Conservation (phyloP, 768 basidiomycete genomes). For the Amanita thiersii region DNA sequence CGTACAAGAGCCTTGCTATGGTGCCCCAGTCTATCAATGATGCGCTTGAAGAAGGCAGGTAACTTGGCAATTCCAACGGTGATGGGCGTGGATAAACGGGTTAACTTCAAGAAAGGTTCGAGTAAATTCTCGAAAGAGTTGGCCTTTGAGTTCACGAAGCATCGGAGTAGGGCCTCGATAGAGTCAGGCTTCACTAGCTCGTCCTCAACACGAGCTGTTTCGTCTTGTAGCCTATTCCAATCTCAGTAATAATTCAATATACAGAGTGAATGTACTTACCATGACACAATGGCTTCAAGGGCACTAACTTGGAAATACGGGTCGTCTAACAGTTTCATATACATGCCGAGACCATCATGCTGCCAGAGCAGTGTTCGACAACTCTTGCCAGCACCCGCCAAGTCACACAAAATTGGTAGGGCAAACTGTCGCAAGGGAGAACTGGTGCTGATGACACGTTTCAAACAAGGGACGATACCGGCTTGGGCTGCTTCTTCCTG, state of each 20-base stretch:
- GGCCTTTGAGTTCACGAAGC: constrained; percentile 81
- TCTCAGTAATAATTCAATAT: neutral
- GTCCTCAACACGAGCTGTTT: constrained; percentile 90
- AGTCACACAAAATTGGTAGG: constrained; percentile 91
- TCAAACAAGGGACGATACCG: constrained; percentile 88
- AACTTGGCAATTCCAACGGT: constrained; percentile 72
- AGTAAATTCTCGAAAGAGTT: constrained; percentile 90
- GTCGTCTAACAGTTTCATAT: constrained; percentile 70
- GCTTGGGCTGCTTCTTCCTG: constrained; percentile 98
- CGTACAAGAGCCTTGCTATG: constrained; percentile 82
- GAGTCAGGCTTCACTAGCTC: constrained; percentile 61
- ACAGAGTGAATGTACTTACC: constrained; percentile 39
- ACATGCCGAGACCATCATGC: constrained; percentile 81
- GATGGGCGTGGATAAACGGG: constrained; percentile 66
- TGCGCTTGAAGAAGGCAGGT: constrained; percentile 77
- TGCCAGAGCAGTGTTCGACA: constrained; percentile 89
- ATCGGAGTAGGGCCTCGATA: constrained; percentile 61
- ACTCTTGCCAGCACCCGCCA: constrained; percentile 91
- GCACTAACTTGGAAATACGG: constrained; percentile 91
- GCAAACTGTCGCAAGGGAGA: constrained; percentile 97
- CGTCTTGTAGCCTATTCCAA: constrained; percentile 77
- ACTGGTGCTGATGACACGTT: constrained; percentile 78
- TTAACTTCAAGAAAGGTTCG: constrained; percentile 88
- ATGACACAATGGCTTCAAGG: constrained; percentile 83
- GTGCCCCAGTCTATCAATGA: constrained; percentile 70